Conservation (phyloP, 2,329 filamentous ascomycete genomes). For the Trichoderma arundinaceum region DNA sequence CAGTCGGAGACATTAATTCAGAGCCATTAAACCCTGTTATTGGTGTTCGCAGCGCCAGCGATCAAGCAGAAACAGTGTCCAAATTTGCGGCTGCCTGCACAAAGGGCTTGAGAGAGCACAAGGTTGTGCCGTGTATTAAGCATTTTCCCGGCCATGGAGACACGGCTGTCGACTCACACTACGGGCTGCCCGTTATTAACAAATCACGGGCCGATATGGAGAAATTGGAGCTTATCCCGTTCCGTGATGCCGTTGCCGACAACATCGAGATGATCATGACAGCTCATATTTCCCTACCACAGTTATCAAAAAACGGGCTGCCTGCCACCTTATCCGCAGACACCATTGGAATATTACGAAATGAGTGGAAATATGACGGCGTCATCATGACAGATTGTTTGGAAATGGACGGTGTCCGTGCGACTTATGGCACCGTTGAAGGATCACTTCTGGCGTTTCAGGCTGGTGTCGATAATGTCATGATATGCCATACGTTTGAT, state of each 20-base stretch:
- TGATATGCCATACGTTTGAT: constrained; percentile 40
- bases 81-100: constrained; percentile 36
- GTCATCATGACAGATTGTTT: constrained; percentile 40
- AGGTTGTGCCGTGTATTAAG: constrained; percentile 39
- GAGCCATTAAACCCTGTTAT: constrained; percentile 40
- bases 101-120: constrained; percentile 34
- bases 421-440: constrained; percentile 38
- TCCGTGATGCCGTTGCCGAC: constrained; percentile 33
- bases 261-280: constrained; percentile 41
- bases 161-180: constrained; percentile 39
- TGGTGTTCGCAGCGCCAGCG: constrained; percentile 39
- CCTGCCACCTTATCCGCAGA: constrained; percentile 39
- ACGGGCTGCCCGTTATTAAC: constrained; percentile 38
- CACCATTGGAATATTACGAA: constrained; percentile 35
- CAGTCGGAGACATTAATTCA: constrained; percentile 39
- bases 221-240: constrained; percentile 37
- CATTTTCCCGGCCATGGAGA: constrained; percentile 41
- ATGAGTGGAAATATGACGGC: constrained; percentile 36
- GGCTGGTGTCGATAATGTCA: constrained; percentile 40
- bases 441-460: constrained; percentile 38
- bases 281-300: constrained; percentile 39
- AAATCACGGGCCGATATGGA: constrained; percentile 37
- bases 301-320: constrained; percentile 33
- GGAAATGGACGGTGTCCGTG: constrained; percentile 40
- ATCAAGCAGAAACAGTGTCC: constrained; percentile 35